These are phyloP conservation scores for Sesbania bispinosa DNA, from an alignment of 306 rosid species.

Conservation along the genomic window DNA sequence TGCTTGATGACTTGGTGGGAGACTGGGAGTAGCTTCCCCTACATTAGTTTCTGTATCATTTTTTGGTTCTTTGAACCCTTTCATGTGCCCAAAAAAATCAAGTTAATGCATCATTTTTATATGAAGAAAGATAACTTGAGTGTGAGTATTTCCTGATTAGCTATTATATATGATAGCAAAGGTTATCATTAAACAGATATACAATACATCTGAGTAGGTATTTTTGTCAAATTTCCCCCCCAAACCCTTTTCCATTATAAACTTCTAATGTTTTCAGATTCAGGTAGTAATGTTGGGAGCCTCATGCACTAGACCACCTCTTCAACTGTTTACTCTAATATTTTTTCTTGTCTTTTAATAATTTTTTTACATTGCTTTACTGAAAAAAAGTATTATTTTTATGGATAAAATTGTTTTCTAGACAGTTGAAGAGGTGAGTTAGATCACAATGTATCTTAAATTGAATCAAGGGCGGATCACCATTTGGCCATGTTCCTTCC, in stretches of 20 bases:
- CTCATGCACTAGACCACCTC: background rate
- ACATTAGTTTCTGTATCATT: background rate
- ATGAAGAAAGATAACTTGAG: background rate
- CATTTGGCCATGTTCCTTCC: conserved; percentile 1
- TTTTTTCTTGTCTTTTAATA: background rate
- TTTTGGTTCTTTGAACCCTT: background rate
- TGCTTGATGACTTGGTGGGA: background rate
- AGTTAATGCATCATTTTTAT: background rate
- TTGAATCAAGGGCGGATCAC: background rate
- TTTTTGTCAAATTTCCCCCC: background rate
- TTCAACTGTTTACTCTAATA: background rate
- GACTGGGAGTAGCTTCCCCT: background rate
- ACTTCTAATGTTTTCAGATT: background rate
- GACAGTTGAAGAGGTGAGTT: no score
- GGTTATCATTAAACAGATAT: background rate
- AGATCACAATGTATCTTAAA: background rate
- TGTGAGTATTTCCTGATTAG: background rate
- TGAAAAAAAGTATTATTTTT: background rate
- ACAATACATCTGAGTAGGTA: background rate
- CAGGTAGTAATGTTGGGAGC: background rate
- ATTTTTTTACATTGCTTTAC: background rate
- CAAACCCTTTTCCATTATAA: background rate
- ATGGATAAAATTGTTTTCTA: no score
- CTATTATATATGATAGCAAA: background rate
- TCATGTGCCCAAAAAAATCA: background rate